Base-by-base conservation (phyloP, 1,284 basidiomycete species). In the Cutaneotrichosporon mucoides region DNA sequence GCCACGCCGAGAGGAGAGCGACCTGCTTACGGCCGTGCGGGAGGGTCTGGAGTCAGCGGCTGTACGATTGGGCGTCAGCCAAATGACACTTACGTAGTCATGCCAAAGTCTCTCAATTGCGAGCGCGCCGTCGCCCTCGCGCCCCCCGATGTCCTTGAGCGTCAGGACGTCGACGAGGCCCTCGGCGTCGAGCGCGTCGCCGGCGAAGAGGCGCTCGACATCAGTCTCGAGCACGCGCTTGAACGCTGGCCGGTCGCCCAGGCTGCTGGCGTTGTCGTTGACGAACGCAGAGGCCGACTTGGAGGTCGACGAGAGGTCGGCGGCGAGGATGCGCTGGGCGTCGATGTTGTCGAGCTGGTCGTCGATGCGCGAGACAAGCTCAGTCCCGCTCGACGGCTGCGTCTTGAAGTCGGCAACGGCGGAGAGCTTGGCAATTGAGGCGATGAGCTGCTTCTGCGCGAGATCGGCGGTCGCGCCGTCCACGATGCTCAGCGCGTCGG, bases 381-480 rank as follows among this genome's bases (percentile, higher is more conserved):
- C 53, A 43, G 62, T 63, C 6, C 63, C 61, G 10, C 47, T 46
- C 1, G 56, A 55, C 9, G 61, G 58, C 15, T 75, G 66, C 8
- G 66, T 46, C 44, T 87, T 85, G 60, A 87, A 73, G 60, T 88
- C 84, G 6, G 90, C 89, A 7, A 97, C 81, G 59, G 90, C 85
- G 0, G 89, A 82, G 6, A 99, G 83, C 78, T 98, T 98, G 46
- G 89, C 89, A 36, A 99, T 85, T 69, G 92, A 94, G 56, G 95
- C 83, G 82, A 93, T 88, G 52, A 95, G 81, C 90, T 96, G 71
- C 78, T 86, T 86, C 37, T 85, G 82, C 33, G 82, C 83, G 16
- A 94, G 79, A 58, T 84, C 84, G 4, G 76, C 76, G 6, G 86
- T 86, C 24, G 76, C 72, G 12, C 80, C 77, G 5, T 89, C 83